Evolutionary conservation across 225 moss, liverwort and hornwort species (phyloP), one percentile per base, ranked within the genome.

Genomic region (Bryum argenteum): DNA sequence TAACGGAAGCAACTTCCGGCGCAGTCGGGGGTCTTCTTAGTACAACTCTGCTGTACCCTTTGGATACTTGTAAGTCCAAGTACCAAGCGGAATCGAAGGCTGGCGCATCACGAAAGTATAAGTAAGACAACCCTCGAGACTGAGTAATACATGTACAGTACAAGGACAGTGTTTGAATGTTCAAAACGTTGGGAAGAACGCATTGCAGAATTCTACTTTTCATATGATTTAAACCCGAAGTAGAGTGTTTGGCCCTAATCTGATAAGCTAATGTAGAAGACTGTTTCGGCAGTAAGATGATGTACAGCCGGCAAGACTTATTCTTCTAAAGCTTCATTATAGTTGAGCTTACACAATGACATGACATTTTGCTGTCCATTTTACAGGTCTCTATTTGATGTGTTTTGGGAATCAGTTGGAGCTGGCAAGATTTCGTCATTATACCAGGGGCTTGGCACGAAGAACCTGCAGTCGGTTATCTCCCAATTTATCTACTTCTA

Each of bases 401-500:
- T 94, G 52, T 75, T 90, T 3, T 80, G 81, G 77, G 94, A 94
- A 78, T 91, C 90, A 44, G 58, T 94, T 10, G 79, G 80, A 75
- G 54, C 74, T 37, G 74, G 80, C 23, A 79, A 89, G 51, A 15
- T 90, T 10, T 26, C 79, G 41, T 91, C 94, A 10, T 74, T 94
- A 47, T 94, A 94, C 69, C 91, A 94, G 79, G 94, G 94, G n/a
- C 74, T 94, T 56, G 82, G 83, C 37, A 91, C 90, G 10, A 94
- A 94, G 67, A 94, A 89, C 59, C 68, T 94, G 66, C 91, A 94
- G 57, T 91, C 91, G 38, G 85, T 94, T 1, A 44, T 90, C 11
- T 94, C 91, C 39, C 94, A 94, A 71, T 94, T 94, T 65, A 82
- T 94, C 42, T 94, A 94, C 54, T 94, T 91, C 62, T 94, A 94